These are phyloP conservation scores for Aspergillus persii DNA, from an alignment of 2,329 filamentous ascomycete genomes.

Conservation along the genomic window DNA sequence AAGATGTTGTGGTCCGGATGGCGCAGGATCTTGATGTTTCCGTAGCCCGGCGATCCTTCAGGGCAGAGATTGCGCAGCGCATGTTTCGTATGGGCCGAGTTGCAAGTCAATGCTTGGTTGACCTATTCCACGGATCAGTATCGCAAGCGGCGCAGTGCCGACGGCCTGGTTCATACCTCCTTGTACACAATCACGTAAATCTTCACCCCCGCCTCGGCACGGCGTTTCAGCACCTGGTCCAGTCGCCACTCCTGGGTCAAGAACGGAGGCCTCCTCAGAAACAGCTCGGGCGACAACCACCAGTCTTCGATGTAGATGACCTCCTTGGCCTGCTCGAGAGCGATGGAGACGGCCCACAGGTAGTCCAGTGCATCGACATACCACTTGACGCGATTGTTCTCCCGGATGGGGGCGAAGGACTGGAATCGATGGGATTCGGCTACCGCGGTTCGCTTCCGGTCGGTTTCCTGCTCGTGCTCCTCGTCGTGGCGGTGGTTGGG, in stretches of 20 bases:
- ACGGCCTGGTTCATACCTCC: conserved; percentile 51
- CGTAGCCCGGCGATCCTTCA: conserved; percentile 74
- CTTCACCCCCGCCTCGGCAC: conserved; percentile 88
- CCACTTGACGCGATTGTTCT: conserved; percentile 90
- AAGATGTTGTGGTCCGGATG: conserved; percentile 95
- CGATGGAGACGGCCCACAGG: conserved; percentile 88
- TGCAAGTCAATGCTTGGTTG: conserved; percentile 79
- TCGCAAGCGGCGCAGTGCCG: background rate
- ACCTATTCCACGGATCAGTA: conserved; percentile 39
- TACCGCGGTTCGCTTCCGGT: conserved; percentile 73
- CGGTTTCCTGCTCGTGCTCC: conserved; percentile 79
- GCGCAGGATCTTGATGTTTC: conserved; percentile 84
- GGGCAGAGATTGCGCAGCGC: conserved; percentile 77
- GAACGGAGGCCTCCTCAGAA: conserved; percentile 75
- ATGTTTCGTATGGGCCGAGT: conserved; percentile 89
- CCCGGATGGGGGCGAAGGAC: conserved; percentile 85
- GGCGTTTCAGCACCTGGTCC: conserved; percentile 81
- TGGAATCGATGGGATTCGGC: conserved; percentile 75
- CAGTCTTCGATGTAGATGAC: conserved; percentile 95
- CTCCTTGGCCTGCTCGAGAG: conserved; percentile 85
- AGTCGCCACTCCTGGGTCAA: conserved; percentile 81
- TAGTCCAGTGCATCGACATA: conserved; percentile 96
- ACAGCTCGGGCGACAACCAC: conserved; percentile 94
- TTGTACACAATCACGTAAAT: conserved; percentile 93
- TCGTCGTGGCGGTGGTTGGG: conserved; percentile 90